Evolutionary conservation across 352 stramenopile genomes (phyloP).

Genomic region (Phytopythium mirpurense): DNA sequence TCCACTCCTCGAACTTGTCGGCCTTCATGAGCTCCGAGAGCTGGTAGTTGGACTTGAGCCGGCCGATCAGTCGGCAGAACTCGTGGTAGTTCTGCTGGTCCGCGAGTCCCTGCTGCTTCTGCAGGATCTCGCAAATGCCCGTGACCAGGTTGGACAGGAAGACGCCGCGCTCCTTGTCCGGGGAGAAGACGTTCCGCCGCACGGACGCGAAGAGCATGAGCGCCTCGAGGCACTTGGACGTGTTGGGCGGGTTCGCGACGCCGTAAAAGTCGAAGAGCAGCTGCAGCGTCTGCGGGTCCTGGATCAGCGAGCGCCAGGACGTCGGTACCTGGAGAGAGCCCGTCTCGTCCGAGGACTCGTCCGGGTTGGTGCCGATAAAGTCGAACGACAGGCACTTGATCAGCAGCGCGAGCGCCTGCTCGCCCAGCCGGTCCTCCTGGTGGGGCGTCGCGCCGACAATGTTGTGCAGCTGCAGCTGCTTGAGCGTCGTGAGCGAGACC

Average conservation of each 20-base stretch:
- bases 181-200: conserved; percentile 95
- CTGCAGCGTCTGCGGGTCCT: conserved; percentile 92
- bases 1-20: conserved; percentile 96
- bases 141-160: conserved; percentile 93
- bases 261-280: conserved; percentile 97
- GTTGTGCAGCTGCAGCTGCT: conserved; percentile 92
- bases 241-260: conserved; percentile 90
- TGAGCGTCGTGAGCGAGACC: conserved; percentile 94
- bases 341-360: conserved; percentile 97
- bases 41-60: conserved; percentile 98
- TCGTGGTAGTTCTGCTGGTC: conserved; percentile 99
- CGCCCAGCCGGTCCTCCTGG: conserved; percentile 91
- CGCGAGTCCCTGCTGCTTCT: conserved; percentile 94
- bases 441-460: conserved; percentile 68
- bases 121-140: conserved; percentile 93
- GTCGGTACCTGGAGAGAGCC: conserved; percentile 96
- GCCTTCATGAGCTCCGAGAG: conserved; percentile 96
- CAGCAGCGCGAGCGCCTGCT: conserved; percentile 90
- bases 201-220: conserved; percentile 95
- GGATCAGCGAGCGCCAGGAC: conserved; percentile 92
- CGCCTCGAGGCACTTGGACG: conserved; percentile 93
- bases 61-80: conserved; percentile 96
- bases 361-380: conserved; percentile 98
- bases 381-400: conserved; percentile 98
- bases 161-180: conserved; percentile 92